Base-by-base conservation (phyloP, 805 yeast species). In the Candida endomychidarum region DNA sequence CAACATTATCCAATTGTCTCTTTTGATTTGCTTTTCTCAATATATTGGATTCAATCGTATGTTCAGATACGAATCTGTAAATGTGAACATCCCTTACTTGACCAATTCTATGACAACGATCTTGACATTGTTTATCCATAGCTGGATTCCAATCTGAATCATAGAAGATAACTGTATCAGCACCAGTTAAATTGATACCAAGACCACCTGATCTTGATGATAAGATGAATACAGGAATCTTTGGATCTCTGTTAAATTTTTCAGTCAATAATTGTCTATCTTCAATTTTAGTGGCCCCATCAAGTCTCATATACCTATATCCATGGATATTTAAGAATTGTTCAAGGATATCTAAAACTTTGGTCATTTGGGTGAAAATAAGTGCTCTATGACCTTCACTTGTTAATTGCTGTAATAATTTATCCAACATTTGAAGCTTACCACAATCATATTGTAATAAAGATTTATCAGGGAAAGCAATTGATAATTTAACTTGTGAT, bases 61-160 rank as follows among this genome's bases (percentile, higher is more conserved):
- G 88, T 65, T 93, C 99, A 19, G 96, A 86, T 18, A 93, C 98
- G 62, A 93, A 85, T 46, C 99, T 72, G 67, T 95, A 93, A 42
- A 93, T 93, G 61, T 93, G 99, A 24, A 93, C 99, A 58, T 93
- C 99, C 55, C 99, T 75, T 12, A 95, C 88, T 61, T 93, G 99
- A 5, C 99, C 99, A 60, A 93, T 93, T 71, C 99, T 83, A 61
- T 93, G 99, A 65, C 98, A 93, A 61, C 99, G 81, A 65, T 93
- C 99, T 63, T 93, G 99, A 66, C 99, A 93, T 64, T 93, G 99
- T 57, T 89, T 88, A 61, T 93, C 99, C 97, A 93, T 93, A 1
- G 98, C 96, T 2, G 99, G 99, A 58, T 93, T 93, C 99, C 99
- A 91, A 63, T 91, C 99, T 2, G 96, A 88, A 63, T 93, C 99